These are phyloP conservation scores for Debaryomycetaceae sp. DNA, from an alignment of 1,139 yeast species.

Conservation along the genomic window DNA sequence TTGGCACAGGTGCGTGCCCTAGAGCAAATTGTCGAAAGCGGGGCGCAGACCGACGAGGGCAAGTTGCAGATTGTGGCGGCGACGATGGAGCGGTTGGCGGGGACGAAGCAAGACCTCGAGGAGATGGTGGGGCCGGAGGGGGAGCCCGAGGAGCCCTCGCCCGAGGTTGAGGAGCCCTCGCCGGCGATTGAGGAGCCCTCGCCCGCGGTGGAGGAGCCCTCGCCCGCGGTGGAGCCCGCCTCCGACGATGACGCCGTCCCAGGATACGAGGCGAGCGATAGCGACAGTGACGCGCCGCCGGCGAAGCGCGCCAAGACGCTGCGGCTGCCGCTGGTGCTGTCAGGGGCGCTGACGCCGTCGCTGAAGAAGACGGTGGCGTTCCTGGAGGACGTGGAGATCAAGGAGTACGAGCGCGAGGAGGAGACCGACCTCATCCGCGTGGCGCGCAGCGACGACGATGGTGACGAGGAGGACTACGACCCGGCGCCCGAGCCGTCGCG, in stretches of 20 bases:
- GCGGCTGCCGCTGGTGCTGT: conserved; percentile 14
- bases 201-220: conserved; percentile 14
- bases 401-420: conserved; percentile 40
- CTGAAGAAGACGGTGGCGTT: conserved; percentile 39
- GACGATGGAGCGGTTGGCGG: conserved; percentile 30
- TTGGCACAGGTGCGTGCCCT: conserved; percentile 40
- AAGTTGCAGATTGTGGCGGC: conserved; percentile 40
- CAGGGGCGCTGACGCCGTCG: conserved; percentile 27
- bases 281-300: conserved; percentile 25
- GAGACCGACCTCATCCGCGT: conserved; percentile 20
- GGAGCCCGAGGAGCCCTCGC: conserved; percentile 1
- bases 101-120: conserved; percentile 43
- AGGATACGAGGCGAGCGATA: conserved; percentile 28
- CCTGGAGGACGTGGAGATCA: conserved; percentile 42
- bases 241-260: conserved; percentile 24
- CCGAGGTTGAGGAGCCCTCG: conserved; percentile 8
- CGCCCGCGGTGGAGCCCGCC: conserved; percentile 18
- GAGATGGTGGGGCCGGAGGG: conserved; percentile 31
- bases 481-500: conserved; percentile 17
- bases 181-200: conserved; percentile 18
- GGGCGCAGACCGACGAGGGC: conserved; percentile 40
- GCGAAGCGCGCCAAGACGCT: conserved; percentile 20
- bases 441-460: conserved; percentile 17
- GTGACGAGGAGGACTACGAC: conserved; percentile 14
- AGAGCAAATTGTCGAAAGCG: conserved; percentile 36